Base-by-base conservation (phyloP, 768 basidiomycete genomes). In the Rhizopogon salebrosus region DNA sequence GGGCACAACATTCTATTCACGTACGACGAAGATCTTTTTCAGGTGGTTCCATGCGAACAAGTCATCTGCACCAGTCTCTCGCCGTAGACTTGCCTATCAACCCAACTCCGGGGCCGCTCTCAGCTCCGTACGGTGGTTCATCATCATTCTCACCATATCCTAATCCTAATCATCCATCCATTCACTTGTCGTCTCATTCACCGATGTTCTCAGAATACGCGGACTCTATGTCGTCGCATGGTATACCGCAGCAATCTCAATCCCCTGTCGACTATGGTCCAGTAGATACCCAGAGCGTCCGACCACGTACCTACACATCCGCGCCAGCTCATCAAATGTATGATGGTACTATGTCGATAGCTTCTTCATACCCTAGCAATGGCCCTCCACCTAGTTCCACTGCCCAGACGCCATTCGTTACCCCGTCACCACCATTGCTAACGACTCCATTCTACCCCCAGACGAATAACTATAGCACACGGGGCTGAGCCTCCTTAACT, bases 21-120 rank as follows among this genome's bases (percentile, higher is more conserved):
- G 41, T 57, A 16, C 66, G 64, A 22, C 65, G 67, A 57, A 65
- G 64, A 43, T 70, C 73, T 6, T 63, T 62, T 36, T 67, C 73
- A 5, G 63, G 45, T 46, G 45, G 45, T 16, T 20, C 27, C 45
- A 22, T 46, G 29, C 45, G 31, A 31, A 16, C 31, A 20, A 34
- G 8, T 46, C 64, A 53, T 35, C 55, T 56, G 10, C 53, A 64
- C 23, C 35, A 53, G 31, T 36, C 57, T 35, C 18, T 51, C 35
- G 24, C 55, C 45, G 41, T 52, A 26, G 62, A 54, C 18, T n/a
- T 54, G 3, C 42, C 52, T 46, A 31, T 23, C 48, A 58, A 31
- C 23, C 40, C 52, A n/a, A 51, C 55, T 13, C 14, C 56, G 23
- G 58, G 53, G 34, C 51, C 54, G 1, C 41, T 59, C 29, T 49